These are phyloP conservation scores for Phyllostachys edulis DNA, from an alignment of 176 grass and related monocot genomes.

Conservation along the genomic window DNA sequence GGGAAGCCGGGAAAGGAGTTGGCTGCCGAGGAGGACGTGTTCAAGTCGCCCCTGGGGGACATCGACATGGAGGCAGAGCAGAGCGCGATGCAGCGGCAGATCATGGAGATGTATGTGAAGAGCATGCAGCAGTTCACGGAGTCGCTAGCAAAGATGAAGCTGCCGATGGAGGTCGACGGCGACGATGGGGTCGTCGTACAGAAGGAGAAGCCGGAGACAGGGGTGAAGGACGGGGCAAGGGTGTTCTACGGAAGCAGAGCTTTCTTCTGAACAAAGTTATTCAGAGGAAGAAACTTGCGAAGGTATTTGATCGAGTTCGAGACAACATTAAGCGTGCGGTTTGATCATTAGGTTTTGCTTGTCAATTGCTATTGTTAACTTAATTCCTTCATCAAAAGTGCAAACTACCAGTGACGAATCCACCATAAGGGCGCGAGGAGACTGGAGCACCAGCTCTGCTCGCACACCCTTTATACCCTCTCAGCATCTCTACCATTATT, in stretches of 20 bases:
- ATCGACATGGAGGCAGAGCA: conserved; percentile 67
- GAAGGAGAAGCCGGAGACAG: conserved; percentile 38
- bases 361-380: background rate
- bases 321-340: background rate
- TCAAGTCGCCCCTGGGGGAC: conserved; percentile 53
- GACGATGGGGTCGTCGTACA: conserved; percentile 25
- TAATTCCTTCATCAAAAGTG: background rate
- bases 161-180: conserved; percentile 61
- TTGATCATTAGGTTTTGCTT: conserved; percentile 25
- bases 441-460: too few species aligned
- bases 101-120: conserved; percentile 91
- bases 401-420: too few species aligned
- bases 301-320: background rate
- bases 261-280: conserved; percentile 66
- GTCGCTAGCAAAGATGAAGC: conserved; percentile 69
- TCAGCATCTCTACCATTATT: too few species aligned
- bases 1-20: conserved; percentile 15
- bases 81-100: conserved; percentile 87
- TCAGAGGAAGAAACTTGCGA: background rate
- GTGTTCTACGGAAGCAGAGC: conserved; percentile 98
- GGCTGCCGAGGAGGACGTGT: conserved; percentile 17
- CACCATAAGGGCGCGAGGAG: too few species aligned
- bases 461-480: too few species aligned
- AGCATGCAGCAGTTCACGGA: conserved; percentile 97
- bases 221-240: conserved; percentile 64